Evolutionary conservation across 805 yeast genomes (phyloP).

Genomic region (Dipodascus geniculatus): DNA sequence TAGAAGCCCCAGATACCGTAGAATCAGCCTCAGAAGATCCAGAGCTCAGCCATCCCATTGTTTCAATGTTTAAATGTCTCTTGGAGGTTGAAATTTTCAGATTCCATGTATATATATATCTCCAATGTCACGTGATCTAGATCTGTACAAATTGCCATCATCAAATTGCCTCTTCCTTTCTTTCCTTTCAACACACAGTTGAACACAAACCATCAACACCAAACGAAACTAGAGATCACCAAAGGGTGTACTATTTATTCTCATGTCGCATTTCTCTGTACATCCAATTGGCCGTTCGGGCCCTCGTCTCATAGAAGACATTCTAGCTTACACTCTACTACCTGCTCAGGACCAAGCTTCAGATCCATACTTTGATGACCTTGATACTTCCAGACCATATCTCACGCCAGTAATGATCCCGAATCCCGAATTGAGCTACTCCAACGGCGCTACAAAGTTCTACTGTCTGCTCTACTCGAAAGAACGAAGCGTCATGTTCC

Average conservation of each 20-base stretch:
- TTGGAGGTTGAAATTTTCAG: not conserved
- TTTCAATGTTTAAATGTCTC: not conserved
- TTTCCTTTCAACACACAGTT: not conserved
- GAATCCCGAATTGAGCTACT: not conserved
- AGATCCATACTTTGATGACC: not conserved
- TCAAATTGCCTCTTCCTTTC: not conserved
- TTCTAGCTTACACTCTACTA: not conserved
- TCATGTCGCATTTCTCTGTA: not conserved
- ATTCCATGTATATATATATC: not conserved
- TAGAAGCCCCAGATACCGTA: not conserved
- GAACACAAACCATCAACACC: too few species aligned
- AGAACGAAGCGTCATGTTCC: not conserved
- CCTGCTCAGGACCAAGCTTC: not conserved
- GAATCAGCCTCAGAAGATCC: not conserved
- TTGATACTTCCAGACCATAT: not conserved
- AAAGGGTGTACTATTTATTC: too few species aligned
- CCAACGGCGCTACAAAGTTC: not conserved
- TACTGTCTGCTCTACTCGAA: not conserved
- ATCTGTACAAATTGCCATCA: not conserved
- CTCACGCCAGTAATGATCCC: not conserved
- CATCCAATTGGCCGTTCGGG: constrained; percentile 1
- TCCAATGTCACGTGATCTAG: not conserved
- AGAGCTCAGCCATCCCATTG: not conserved
- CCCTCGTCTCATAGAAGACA: not conserved
- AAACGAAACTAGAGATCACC: too few species aligned